Percentiles rank a stretch among this genome's conserved stretches.
These are phyloP conservation scores for Alternaria incomplexa DNA, from an alignment of 2,329 filamentous ascomycete species.

Conservation along the genomic window DNA sequence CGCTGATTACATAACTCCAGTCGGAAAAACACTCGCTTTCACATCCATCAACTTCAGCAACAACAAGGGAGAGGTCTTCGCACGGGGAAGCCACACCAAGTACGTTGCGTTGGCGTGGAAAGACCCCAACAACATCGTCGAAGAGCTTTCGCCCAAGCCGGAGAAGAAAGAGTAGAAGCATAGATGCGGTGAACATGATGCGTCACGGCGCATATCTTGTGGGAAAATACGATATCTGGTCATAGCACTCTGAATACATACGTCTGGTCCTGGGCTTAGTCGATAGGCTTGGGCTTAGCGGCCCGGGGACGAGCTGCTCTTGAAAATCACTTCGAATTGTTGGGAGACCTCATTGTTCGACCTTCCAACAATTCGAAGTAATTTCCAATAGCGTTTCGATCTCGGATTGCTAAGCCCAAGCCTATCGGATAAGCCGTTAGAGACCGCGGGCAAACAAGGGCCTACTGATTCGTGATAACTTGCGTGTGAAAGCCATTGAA, in stretches of 20 bases:
- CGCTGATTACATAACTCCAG: conserved; percentile 39
- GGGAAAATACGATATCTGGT: neutral
- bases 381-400: neutral
- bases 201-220: neutral
- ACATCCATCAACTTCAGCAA: conserved; percentile 69
- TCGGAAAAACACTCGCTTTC: conserved; percentile 70
- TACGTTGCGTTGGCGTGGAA: conserved; percentile 67
- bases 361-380: neutral
- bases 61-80: conserved; percentile 64
- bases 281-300: neutral
- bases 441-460: neutral
- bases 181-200: neutral
- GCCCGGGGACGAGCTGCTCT: neutral
- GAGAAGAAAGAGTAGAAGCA: conserved; percentile 29
- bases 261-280: neutral
- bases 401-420: neutral
- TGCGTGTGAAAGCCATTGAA: neutral
- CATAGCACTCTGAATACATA: conserved; percentile 15
- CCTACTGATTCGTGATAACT: neutral
- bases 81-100: conserved; percentile 72
- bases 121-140: conserved; percentile 66
- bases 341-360: neutral
- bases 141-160: conserved; percentile 57
- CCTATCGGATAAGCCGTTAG: neutral
- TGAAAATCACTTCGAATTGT: neutral